phyloP scores from a whole-genome alignment of 2,329 filamentous ascomycete species.

The Orbilia brochopaga region DNA sequence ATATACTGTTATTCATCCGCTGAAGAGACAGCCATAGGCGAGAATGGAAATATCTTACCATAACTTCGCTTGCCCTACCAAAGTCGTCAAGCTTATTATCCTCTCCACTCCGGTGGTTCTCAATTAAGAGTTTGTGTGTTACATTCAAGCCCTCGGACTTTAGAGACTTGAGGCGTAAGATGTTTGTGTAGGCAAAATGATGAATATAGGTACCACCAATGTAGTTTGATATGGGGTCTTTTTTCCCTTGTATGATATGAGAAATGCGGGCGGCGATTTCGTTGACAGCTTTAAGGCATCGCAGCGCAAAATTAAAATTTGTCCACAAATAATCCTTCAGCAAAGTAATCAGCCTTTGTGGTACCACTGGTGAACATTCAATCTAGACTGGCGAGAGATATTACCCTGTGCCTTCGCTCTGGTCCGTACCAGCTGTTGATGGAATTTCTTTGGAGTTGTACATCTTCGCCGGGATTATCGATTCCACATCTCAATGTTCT shows the following conservation, averaged over 20 bases:
- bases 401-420: constrained; percentile 28
- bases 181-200: constrained; percentile 34
- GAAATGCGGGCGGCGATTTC: constrained; percentile 11
- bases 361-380: not conserved
- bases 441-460: constrained; percentile 19
- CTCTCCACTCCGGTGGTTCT: constrained; percentile 13
- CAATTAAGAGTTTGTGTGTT: constrained; percentile 34
- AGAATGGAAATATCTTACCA: constrained; percentile 32
- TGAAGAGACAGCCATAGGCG: not conserved
- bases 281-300: constrained; percentile 22
- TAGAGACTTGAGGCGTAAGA: constrained; percentile 10
- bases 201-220: constrained; percentile 26
- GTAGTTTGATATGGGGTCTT: constrained; percentile 10
- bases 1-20: constrained; percentile 1
- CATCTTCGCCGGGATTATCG: not conserved
- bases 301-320: constrained; percentile 32
- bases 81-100: constrained; percentile 31
- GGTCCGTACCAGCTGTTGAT: constrained; percentile 38
- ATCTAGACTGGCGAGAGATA: not conserved
- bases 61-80: constrained; percentile 47
- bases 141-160: constrained; percentile 13
- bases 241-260: constrained; percentile 8
- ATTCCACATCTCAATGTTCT: constrained; percentile 18
- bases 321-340: constrained; percentile 36
- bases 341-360: not conserved